Conservation (phyloP, 805 yeast species). For the Zygoascus ofunaensis region DNA sequence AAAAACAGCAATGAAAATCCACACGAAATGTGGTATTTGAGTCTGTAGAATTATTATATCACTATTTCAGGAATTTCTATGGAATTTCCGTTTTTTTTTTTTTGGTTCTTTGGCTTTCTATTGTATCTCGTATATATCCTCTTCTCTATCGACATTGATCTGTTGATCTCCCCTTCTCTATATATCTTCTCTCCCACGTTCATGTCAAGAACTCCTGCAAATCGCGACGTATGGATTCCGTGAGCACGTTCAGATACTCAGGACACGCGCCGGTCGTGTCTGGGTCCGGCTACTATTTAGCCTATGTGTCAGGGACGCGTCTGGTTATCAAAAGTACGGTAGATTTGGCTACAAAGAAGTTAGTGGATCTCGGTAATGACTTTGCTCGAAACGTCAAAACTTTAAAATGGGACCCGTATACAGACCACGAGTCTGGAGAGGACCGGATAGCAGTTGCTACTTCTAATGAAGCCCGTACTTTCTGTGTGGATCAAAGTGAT, state of each 20-base stretch:
- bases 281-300: conserved; percentile 13
- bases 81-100: too few relatives aligned
- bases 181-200: too few relatives aligned
- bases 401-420: conserved; percentile 16
- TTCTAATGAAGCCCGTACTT: conserved; percentile 11
- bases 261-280: conserved; percentile 12
- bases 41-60: too few relatives aligned
- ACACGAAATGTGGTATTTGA: too few relatives aligned
- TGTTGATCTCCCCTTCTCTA: too few relatives aligned
- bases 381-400: conserved; percentile 8
- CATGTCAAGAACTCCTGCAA: too few relatives aligned
- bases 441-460: conserved; percentile 16
- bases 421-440: conserved; percentile 7
- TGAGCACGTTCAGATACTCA: conserved; percentile 3
- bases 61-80: too few relatives aligned
- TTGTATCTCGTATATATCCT: too few relatives aligned
- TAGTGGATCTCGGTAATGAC: conserved; percentile 8
- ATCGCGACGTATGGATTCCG: not conserved
- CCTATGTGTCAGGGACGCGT: conserved; percentile 13
- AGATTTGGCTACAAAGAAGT: conserved; percentile 14
- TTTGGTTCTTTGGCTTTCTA: too few relatives aligned
- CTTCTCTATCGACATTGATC: too few relatives aligned
- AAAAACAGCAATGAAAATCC: too few relatives aligned
- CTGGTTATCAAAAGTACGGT: conserved; percentile 13
- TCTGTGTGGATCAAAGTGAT: conserved; percentile 6